phyloP scores from a whole-genome alignment of 495 filamentous ascomycete genomes.

The Hypomontagnella monticulosa region DNA sequence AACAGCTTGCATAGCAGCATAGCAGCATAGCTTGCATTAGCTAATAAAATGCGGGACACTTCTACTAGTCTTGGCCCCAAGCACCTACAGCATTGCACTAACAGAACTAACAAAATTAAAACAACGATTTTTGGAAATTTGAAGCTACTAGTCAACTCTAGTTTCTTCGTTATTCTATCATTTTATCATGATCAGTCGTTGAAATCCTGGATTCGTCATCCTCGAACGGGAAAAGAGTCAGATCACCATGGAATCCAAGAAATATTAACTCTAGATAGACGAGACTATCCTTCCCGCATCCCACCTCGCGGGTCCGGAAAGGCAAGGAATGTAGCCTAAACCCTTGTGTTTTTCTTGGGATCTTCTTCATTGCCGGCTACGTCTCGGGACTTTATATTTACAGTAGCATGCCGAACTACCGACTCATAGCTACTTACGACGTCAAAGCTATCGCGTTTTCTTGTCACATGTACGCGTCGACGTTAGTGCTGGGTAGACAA shows the following conservation, averaged over 20 bases:
- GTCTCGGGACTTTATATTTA: too few species aligned
- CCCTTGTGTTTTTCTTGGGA: not conserved
- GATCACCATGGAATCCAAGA: conserved; percentile 4
- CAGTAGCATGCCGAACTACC: not conserved
- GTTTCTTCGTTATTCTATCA: conserved; percentile 24
- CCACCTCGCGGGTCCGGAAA: conserved; percentile 10
- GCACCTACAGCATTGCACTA: not conserved
- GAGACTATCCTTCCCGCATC: conserved; percentile 5
- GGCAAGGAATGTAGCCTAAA: not conserved
- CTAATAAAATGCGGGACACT: conserved; percentile 29
- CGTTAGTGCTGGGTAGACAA: too few species aligned
- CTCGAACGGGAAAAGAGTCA: conserved; percentile 15
- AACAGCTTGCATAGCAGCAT: not conserved
- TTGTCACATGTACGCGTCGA: too few species aligned
- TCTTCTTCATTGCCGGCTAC: too few species aligned
- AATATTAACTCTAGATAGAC: conserved; percentile 15
- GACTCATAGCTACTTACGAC: too few species aligned
- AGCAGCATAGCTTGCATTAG: conserved; percentile 7
- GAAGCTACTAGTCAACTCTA: conserved; percentile 12
- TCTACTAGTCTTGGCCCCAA: conserved; percentile 1
- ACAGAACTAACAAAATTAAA: not conserved
- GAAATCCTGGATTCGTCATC: conserved; percentile 14
- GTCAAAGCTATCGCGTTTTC: too few species aligned
- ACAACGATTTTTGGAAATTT: conserved; percentile 9
- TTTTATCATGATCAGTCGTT: not conserved